These are phyloP conservation scores for Dendryphion nanum DNA, from an alignment of 2,329 filamentous ascomycete genomes.

Conservation along the genomic window DNA sequence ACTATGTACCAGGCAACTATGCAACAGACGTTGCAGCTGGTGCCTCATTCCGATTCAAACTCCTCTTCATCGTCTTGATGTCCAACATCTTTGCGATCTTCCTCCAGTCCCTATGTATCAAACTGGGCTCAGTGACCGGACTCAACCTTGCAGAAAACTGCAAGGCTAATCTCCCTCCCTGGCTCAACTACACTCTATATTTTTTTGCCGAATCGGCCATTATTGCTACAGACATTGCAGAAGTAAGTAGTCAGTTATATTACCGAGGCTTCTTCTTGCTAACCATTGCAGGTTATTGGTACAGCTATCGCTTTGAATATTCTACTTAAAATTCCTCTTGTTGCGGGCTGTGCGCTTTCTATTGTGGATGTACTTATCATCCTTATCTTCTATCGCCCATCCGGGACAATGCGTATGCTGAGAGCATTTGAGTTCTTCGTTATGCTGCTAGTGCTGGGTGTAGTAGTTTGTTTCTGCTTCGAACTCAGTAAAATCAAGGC, in stretches of 20 bases:
- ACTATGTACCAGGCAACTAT: conserved; percentile 59
- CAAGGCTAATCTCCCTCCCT: conserved; percentile 50
- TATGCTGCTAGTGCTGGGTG: conserved; percentile 53
- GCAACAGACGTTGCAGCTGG: conserved; percentile 69
- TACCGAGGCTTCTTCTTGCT: conserved; percentile 1
- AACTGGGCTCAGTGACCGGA: conserved; percentile 52
- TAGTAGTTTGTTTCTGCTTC: conserved; percentile 58
- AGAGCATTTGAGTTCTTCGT: conserved; percentile 56
- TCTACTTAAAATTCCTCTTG: conserved; percentile 52
- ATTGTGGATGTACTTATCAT: conserved; percentile 57
- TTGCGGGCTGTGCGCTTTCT: conserved; percentile 58
- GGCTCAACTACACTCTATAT: conserved; percentile 56
- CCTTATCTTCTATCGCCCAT: conserved; percentile 55
- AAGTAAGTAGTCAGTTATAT: conserved; percentile 33
- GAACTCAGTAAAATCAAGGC: conserved; percentile 55
- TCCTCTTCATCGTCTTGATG: conserved; percentile 67
- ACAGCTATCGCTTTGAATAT: conserved; percentile 58
- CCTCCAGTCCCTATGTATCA: conserved; percentile 65
- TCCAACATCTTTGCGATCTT: conserved; percentile 71
- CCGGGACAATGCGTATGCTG: conserved; percentile 51
- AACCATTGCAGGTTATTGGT: conserved; percentile 48
- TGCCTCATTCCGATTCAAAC: conserved; percentile 61
- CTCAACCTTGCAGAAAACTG: conserved; percentile 51
- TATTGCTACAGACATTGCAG: conserved; percentile 59
- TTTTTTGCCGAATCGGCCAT: conserved; percentile 57